These are phyloP conservation scores for Trichophyton simii DNA, from an alignment of 2,329 filamentous ascomycete species.

Conservation along the genomic window DNA sequence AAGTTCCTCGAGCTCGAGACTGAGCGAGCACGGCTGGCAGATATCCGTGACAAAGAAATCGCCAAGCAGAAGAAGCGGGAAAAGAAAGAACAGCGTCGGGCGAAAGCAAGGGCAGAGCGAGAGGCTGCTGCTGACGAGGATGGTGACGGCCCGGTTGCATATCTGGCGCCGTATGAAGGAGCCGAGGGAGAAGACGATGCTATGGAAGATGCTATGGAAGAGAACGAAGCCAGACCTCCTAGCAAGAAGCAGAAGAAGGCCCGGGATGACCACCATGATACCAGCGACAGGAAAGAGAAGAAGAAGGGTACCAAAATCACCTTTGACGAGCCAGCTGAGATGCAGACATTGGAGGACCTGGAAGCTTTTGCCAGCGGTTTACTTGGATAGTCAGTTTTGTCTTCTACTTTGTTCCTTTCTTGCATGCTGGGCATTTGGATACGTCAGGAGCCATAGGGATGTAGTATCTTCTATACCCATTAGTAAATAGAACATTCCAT, in stretches of 20 bases:
- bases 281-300: slow-evolving; percentile 16
- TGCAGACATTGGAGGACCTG: slow-evolving; percentile 37
- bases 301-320: slow-evolving; percentile 17
- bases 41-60: slow-evolving; percentile 68
- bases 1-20: slow-evolving; percentile 68
- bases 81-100: slow-evolving; percentile 36
- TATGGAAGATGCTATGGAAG: slow-evolving; percentile 13
- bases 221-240: slow-evolving; percentile 17
- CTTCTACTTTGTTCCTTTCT: not conserved
- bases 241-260: slow-evolving; percentile 33
- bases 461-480: no score
- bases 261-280: slow-evolving; percentile 21
- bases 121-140: slow-evolving; percentile 18
- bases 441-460: no score
- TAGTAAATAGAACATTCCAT: no score
- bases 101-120: slow-evolving; percentile 25
- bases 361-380: slow-evolving; percentile 36
- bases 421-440: no score
- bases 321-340: slow-evolving; percentile 20
- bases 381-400: slow-evolving; percentile 20
- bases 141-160: slow-evolving; percentile 21
- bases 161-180: slow-evolving; percentile 23
- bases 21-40: slow-evolving; percentile 57
- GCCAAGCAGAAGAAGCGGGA: slow-evolving; percentile 58
- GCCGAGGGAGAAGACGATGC: slow-evolving; percentile 12